These are phyloP conservation scores for Cryptosporidium baileyi DNA, from an alignment of 169 alveolate genomes.

Conservation along the genomic window DNA sequence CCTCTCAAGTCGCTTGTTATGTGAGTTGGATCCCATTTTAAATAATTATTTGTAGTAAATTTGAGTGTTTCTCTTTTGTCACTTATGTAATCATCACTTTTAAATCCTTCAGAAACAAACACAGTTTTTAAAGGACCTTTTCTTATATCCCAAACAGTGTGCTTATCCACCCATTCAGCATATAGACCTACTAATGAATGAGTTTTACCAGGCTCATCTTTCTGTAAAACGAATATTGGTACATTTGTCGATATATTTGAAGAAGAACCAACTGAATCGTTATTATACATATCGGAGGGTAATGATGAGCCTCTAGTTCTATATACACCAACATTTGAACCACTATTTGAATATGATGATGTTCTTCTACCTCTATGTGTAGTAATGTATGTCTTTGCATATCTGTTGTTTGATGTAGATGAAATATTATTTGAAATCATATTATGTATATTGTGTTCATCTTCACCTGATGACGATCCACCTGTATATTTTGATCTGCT, in stretches of 20 bases:
- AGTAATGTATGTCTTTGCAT: constrained; percentile 59
- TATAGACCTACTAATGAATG: constrained; percentile 54
- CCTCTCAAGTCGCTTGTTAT: constrained; percentile 51
- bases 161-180: constrained; percentile 67
- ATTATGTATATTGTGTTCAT: constrained; percentile 1
- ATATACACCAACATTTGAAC: background rate
- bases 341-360: background rate
- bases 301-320: constrained; percentile 61
- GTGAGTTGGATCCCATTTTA: constrained; percentile 67
- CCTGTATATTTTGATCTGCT: constrained; percentile 2
- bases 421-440: background rate
- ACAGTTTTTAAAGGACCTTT: constrained; percentile 62
- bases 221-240: constrained; percentile 58
- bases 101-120: constrained; percentile 35
- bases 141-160: constrained; percentile 54
- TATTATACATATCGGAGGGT: background rate
- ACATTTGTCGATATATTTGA: constrained; percentile 51
- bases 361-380: constrained; percentile 4
- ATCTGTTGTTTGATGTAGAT: background rate
- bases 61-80: constrained; percentile 29
- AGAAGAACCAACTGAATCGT: background rate
- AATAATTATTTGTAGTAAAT: constrained; percentile 47
- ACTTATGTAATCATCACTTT: background rate
- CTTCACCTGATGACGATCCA: constrained; percentile 65
- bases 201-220: constrained; percentile 46